Evolutionary conservation across 2,329 filamentous ascomycete species (phyloP), one percentile per base, ranked within the genome.

Genomic region (Bipolaris victoriae): DNA sequence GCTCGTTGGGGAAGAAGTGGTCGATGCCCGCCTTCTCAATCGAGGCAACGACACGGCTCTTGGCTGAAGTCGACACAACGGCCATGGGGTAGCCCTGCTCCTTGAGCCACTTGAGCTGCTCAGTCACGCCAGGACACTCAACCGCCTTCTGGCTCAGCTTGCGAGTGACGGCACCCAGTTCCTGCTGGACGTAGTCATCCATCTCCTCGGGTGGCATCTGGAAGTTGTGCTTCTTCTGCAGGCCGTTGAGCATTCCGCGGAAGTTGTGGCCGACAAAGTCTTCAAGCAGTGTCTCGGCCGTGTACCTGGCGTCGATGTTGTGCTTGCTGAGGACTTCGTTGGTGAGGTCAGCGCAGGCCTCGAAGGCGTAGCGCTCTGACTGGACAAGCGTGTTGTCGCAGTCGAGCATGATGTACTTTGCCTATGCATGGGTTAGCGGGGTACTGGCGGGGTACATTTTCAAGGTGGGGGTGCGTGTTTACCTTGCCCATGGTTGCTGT

Each of bases 251-350:
- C 91, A 96, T 96, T 78, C 91, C 91, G 67, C 92, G 91, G 85
- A 96, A 97, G 84, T 96, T 96, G 77, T 95, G 90, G 69, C 93
- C 92, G 68, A 97, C 91, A 71, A 96, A 97, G 80, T 96, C 90
- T 67, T 83, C 81, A 79, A 96, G 90, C 63, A 97, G 88, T 58
- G 87, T 83, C 46, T 88, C 85, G 71, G 90, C 90, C 3, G 90
- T 92, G 82, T 96, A 97, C 74, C 84, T 86, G 67, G 86, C 82
- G 24, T 82, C 72, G 69, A 91, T 82, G 68, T 83, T 80, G 72
- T 89, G 84, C 71, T 84, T 84, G 68, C 84, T 82, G 75, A 94
- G 87, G 76, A 96, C 91, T 77, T 92, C 83, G 80, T 97, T 97
- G 82, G 92, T 89, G 64, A 97, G 87, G 59, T 91, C 90, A 71